phyloP scores from a whole-genome alignment of 306 rosid species.

The Fragaria vesca region DNA sequence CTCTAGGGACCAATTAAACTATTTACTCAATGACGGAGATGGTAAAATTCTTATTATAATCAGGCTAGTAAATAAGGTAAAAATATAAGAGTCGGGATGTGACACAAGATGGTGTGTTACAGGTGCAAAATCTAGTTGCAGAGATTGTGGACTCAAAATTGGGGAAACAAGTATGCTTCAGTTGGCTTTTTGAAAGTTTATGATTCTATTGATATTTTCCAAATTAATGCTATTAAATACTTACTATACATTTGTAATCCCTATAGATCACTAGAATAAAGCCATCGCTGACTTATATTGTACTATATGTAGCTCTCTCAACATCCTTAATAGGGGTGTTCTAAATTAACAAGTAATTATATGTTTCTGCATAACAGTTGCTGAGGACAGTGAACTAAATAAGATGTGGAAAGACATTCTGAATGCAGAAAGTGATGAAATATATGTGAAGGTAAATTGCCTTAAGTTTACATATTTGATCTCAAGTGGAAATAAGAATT shows the following conservation, averaged over 20 bases:
- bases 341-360: slow-evolving; percentile 16
- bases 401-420: slow-evolving; percentile 94
- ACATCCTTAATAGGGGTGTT: not conserved
- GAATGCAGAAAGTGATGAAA: slow-evolving; percentile 92
- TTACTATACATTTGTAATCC: not conserved
- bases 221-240: not conserved
- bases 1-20: too few relatives aligned
- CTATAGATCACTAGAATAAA: slow-evolving; percentile 73
- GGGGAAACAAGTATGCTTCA: slow-evolving; percentile 80
- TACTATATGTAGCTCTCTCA: slow-evolving; percentile 10
- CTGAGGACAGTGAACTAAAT: slow-evolving; percentile 74
- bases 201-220: not conserved
- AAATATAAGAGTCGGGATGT: too few relatives aligned
- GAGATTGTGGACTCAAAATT: slow-evolving; percentile 84
- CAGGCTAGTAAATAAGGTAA: too few relatives aligned
- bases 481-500: not conserved
- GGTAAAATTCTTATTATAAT: too few relatives aligned
- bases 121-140: slow-evolving; percentile 91
- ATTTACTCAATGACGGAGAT: too few relatives aligned
- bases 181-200: slow-evolving; percentile 7
- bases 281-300: slow-evolving; percentile 78
- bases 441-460: slow-evolving; percentile 76
- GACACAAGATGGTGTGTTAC: slow-evolving; percentile 31
- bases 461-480: not conserved
- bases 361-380: slow-evolving; percentile 56